Evolutionary conservation across 2,329 filamentous ascomycete species (phyloP), one percentile per base, ranked within the genome.

Genomic region (Ophiocordyceps camponoti-floridani): DNA sequence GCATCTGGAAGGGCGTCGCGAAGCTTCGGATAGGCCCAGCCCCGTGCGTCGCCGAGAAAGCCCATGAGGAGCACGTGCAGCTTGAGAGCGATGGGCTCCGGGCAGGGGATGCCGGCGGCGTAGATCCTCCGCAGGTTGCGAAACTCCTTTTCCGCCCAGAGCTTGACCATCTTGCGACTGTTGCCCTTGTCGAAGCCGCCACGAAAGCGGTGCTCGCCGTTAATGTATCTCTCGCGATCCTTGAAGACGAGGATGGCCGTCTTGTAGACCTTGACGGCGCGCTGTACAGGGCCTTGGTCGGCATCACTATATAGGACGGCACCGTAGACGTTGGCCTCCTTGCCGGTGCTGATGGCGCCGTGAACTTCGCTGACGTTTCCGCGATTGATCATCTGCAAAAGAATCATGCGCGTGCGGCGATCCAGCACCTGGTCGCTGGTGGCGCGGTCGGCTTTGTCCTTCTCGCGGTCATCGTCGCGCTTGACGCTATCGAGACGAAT

Each of bases 81-180:
- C 56, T 89, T 87, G 43, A 98, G 77, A 54, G 82, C 80, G 48
- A 96, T 70, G 3, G 91, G 88, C 58, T 94, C 85, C 0, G 91
- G 91, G 52, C 84, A 94, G 6, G 87, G 83, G 45, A 98, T 94
- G 8, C 84, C 85, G 8, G 88, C 82, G 6, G 77, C 68, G 61
- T 93, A 70, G 49, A 98, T 81, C 46, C 91, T 75, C 52, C 86
- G 80, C 56, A 98, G 64, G 63, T 98, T 98, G 40, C 91, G 77
- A 67, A 93, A 94, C 65, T 98, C 91, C 65, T 98, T 98, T 65
- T 98, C 89, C 0, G 93, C 93, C 91, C 91, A 98, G 23, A 95
- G 71, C 63, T 94, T 94, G 52, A 98, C 89, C 89, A 96, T 96
- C 52, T 89, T 87, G 43, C 88, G 77, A 66, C 87, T 94, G 64